A percentile compares a stretch with the other conserved stretches of the same genome.
These are phyloP conservation scores for Naganishia randhawae DNA, from an alignment of 768 basidiomycete genomes.

Conservation along the genomic window DNA sequence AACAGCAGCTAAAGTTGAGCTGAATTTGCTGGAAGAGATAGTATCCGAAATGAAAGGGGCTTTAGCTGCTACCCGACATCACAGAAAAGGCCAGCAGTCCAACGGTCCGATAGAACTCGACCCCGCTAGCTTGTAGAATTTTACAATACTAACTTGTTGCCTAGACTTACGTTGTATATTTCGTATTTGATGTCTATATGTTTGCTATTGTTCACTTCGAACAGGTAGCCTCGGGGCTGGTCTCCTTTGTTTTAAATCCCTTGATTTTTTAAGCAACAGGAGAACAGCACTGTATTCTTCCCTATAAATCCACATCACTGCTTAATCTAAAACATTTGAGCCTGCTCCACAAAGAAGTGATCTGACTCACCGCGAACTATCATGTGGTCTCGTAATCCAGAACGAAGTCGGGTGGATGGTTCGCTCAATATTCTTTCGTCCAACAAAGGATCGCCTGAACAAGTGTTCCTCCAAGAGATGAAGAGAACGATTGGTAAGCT, in stretches of 20 bases:
- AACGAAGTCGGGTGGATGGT: not conserved
- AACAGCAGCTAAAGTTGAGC: conserved; percentile 13
- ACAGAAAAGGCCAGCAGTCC: not conserved
- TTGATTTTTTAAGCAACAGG: not conserved
- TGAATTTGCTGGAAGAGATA: conserved; percentile 11
- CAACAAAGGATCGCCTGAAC: not conserved
- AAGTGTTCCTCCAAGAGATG: not conserved
- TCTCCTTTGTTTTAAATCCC: not conserved
- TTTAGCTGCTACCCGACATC: conserved; percentile 7
- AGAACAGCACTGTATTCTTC: not conserved
- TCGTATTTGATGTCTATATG: not conserved
- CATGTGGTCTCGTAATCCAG: not conserved
- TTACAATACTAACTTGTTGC: not conserved
- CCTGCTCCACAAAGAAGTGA: not conserved
- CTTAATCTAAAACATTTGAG: not conserved
- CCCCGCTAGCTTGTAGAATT: not conserved
- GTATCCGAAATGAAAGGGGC: conserved; percentile 17
- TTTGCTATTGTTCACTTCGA: not conserved
- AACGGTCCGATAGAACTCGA: not conserved
- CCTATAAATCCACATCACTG: not conserved
- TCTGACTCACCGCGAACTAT: not conserved
- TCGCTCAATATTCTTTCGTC: not conserved
- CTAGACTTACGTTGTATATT: not conserved
- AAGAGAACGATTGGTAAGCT: conserved; percentile 3
- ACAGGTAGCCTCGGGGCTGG: too few relatives aligned